Base-by-base conservation (phyloP, 2,329 filamentous ascomycete species). In the Sphaerostilbella broomeana region DNA sequence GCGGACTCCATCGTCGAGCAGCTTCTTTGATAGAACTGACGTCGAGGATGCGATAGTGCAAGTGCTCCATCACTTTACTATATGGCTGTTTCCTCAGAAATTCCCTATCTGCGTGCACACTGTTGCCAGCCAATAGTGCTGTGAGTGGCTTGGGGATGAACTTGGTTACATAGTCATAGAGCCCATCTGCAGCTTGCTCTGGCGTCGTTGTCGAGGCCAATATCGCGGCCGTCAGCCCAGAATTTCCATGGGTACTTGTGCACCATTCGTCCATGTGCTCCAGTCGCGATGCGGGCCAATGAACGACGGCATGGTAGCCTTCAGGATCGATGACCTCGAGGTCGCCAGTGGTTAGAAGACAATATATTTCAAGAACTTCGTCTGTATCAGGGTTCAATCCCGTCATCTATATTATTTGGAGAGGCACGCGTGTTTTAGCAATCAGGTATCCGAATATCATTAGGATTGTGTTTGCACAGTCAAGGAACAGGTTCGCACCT, bases 1-100 rank as follows among this genome's bases (percentile, higher is more conserved):
- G 53, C 21, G 58, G 49, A 29, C 79, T 81, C 90, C 92, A 98
- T 31, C 90, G 73, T 48, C 79, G 76, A 13, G 81, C 84, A 16
- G 86, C 89, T 67, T 98, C 92, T 65, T 97, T 97, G 55, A 97
- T 77, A 32, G 80, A 76, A 61, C 88, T 95, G 39, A 97, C 87
- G 59, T 98, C 92, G 33, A 97, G 66, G 47, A 98, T 84, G 12
- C 92, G 78, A 63, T 98, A 88, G 62, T 94, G 85, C 49, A 98
- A 68, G 61, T 92, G 78, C 41, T 84, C 76, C 34, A 86, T 64
- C 2, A 95, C 79, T 43, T 71, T 67, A 26, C 70, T 75, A 62
- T 90, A 98, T 0, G 89, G 88, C 41, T 71, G 72, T 47, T 77
- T 75, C 5, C 77, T 70, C 44, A 98, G 69, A 57, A 98, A 98